Evolutionary conservation across 1,284 basidiomycete genomes (phyloP).

Genomic region (Pseudozyma sp.): DNA sequence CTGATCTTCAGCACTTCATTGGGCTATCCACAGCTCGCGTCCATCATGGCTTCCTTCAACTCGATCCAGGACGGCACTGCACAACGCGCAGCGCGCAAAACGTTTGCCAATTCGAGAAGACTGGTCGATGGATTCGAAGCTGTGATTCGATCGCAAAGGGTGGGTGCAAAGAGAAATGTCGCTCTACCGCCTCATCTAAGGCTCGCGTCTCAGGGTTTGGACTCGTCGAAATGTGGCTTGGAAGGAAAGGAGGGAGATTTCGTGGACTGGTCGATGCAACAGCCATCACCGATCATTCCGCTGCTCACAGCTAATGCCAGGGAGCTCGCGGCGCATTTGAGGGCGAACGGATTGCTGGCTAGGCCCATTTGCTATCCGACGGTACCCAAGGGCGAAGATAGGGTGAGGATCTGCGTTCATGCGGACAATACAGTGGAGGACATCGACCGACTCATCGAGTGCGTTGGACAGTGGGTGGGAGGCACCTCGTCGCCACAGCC

Average conservation of each 20-base stretch:
- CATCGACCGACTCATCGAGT: slow-evolving; percentile 71
- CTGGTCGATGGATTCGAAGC: slow-evolving; percentile 17
- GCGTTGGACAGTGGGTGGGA: slow-evolving; percentile 25
- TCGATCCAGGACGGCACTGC: slow-evolving; percentile 79
- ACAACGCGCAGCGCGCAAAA: slow-evolving; percentile 68
- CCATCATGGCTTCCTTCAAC: slow-evolving; percentile 81
- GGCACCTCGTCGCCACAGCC: no score
- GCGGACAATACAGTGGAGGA: slow-evolving; percentile 78
- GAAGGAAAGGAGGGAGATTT: slow-evolving; percentile 11
- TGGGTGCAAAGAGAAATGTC: slow-evolving; percentile 7
- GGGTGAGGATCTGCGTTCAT: slow-evolving; percentile 86
- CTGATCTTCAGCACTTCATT: slow-evolving; percentile 70
- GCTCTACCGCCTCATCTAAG: slow-evolving; percentile 28
- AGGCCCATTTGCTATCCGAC: slow-evolving; percentile 80
- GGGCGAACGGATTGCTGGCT: slow-evolving; percentile 76
- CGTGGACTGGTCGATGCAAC: slow-evolving; percentile 42
- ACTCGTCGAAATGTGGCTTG: neutral
- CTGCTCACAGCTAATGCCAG: slow-evolving; percentile 81
- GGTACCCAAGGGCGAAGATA: slow-evolving; percentile 82
- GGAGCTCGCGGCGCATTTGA: slow-evolving; percentile 77
- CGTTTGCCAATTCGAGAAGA: slow-evolving; percentile 15
- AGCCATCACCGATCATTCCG: slow-evolving; percentile 81
- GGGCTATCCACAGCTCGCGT: slow-evolving; percentile 70
- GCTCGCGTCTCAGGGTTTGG: neutral
- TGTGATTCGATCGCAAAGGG: slow-evolving; percentile 12